phyloP scores from a whole-genome alignment of 257 asterid genomes.

The Fraxinus anomala region DNA sequence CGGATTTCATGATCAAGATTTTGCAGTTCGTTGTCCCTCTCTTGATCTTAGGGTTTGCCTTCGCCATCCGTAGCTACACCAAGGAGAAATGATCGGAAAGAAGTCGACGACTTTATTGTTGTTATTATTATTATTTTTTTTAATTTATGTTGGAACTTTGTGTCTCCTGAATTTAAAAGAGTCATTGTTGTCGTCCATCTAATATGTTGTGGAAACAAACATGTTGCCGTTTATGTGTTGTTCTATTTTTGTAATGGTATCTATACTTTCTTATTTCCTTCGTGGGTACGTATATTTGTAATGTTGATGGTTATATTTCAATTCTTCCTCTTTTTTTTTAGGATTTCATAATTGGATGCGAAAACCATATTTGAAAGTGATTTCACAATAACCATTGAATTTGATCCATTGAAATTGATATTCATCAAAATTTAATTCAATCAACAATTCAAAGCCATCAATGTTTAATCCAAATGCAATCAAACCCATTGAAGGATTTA shows the following conservation, averaged over 20 bases:
- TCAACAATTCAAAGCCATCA: neutral
- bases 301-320: too few species aligned
- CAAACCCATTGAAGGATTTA: neutral
- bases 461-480: neutral
- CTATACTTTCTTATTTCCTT: neutral
- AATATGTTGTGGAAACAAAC: neutral
- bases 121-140: neutral
- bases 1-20: slow-evolving; percentile 65
- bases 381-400: neutral
- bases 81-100: slow-evolving; percentile 52
- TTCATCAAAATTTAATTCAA: neutral
- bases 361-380: neutral
- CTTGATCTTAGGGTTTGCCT: slow-evolving; percentile 74
- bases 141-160: slow-evolving; percentile 19
- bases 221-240: neutral
- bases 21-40: slow-evolving; percentile 79
- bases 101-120: neutral
- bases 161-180: neutral
- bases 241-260: neutral
- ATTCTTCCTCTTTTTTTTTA: neutral
- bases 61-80: slow-evolving; percentile 71
- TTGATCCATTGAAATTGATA: neutral
- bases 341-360: neutral
- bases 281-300: neutral
- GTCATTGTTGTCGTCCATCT: neutral